phyloP scores from a whole-genome alignment of 441 rosid genomes.

The Croton laevigatus region DNA sequence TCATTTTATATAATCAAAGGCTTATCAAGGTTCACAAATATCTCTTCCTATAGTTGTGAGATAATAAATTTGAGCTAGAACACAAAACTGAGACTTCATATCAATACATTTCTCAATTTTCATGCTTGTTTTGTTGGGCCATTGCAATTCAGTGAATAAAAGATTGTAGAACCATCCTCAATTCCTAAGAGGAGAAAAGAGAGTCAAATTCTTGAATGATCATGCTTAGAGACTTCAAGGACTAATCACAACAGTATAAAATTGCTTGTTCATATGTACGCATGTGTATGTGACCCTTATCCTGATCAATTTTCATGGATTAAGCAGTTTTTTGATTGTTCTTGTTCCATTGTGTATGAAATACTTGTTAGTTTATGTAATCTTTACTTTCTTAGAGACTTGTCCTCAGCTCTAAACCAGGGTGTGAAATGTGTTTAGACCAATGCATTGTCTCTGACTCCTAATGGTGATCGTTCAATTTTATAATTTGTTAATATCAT shows the following conservation, averaged over 20 bases:
- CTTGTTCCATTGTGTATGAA: neutral
- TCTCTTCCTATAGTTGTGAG: neutral
- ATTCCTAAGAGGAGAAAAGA: neutral
- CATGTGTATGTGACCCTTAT: neutral
- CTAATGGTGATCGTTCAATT: neutral
- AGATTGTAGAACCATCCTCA: neutral
- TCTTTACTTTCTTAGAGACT: neutral
- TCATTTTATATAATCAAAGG: neutral
- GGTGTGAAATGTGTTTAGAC: neutral
- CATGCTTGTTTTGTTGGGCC: neutral
- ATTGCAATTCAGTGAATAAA: neutral
- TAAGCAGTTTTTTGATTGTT: neutral
- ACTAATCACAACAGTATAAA: neutral
- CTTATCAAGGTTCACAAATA: slow-evolving; percentile 1
- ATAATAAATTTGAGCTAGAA: neutral
- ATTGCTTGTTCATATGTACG: neutral
- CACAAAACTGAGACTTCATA: neutral
- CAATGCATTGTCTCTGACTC: neutral
- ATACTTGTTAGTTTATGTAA: neutral
- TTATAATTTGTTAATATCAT: slow-evolving; percentile 5
- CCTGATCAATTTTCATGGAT: neutral
- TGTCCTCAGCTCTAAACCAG: neutral
- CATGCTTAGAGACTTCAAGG: neutral
- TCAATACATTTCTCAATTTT: neutral
- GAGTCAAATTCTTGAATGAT: neutral